Base-by-base conservation (phyloP, 257 asterid genomes). In the Capsicum baccatum region DNA sequence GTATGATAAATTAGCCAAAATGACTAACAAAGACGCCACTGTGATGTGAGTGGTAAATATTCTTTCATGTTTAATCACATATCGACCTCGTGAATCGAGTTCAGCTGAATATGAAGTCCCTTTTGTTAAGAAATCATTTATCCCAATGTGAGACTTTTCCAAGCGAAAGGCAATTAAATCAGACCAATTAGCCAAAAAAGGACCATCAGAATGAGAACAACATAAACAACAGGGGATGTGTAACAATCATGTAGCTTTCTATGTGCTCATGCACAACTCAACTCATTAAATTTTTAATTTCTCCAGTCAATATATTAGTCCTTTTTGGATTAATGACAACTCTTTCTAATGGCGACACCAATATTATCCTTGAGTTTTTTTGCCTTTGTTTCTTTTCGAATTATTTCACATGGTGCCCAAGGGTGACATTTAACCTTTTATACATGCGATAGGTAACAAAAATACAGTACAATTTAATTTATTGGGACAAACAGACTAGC, bases 111-210 rank as follows among this genome's bases (percentile, higher is more conserved):
- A 55, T 1, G 2, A 55, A 55, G 0, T 55, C 2, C 2, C 4
- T 0, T 55, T 55, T 12, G 3, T 55, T 55, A 55, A 4, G 9
- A 26, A 13, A 13, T 4, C 2, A 0, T 14, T 55, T 55, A 55
- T 5, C 3, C 9, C 0, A 62, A 62, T 21, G 0, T 9, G 7
- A 19, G 0, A 4, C 0, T 21, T 62, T 21, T 2, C 0, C 9
- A 3, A 62, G 7, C 8, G 3, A 62, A 21, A 26, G 33, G 33
- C 19, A 0, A 1, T 62, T 62, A 19, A 62, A 21, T 62, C 3
- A 3, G 37, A 4, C 6, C 13, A 13, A 64, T 63, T 66, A 33
- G 1, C 44, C 8, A 26, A 66, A 37, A 59, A 66, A 10, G 10
- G 47, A 33, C 9, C 21, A 58, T 58, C 64, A 58, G 26, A 55